phyloP scores from a whole-genome alignment of 345 rosid species.

The Acer negundo region DNA sequence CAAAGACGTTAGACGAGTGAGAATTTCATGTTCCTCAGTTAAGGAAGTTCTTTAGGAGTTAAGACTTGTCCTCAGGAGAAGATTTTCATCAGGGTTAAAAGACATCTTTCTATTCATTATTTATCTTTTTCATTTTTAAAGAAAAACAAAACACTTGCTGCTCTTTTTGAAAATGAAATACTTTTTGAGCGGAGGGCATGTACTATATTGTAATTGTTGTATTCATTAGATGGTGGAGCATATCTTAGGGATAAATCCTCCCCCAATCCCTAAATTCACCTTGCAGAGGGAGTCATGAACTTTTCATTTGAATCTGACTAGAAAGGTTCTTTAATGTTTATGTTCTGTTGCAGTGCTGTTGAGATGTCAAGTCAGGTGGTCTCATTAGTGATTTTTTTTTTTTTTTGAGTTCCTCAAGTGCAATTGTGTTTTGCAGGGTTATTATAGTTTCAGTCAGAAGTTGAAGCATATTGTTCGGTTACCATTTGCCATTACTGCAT shows the following conservation, averaged over 20 bases:
- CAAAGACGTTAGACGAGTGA: not conserved
- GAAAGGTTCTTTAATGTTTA: not conserved
- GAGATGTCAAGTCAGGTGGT: not conserved
- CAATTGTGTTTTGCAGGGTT: conserved; percentile 58
- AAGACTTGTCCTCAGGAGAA: not conserved
- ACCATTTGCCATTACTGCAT: conserved; percentile 84
- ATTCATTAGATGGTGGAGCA: not conserved
- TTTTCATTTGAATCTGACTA: not conserved
- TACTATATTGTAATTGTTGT: not conserved
- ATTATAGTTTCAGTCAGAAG: conserved; percentile 97
- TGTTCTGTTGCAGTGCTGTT: not conserved
- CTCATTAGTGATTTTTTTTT: not conserved
- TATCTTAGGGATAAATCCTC: not conserved
- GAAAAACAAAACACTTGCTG: not conserved
- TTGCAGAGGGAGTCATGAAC: not conserved
- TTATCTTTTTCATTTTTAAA: not conserved
- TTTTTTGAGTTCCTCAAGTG: conserved; percentile 11
- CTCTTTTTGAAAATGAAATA: conserved; percentile 5
- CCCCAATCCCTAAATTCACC: conserved; percentile 2
- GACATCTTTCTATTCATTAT: not conserved
- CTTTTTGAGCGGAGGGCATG: conserved; percentile 3
- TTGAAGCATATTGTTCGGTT: conserved; percentile 92
- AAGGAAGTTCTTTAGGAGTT: not conserved
- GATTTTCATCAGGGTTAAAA: not conserved
- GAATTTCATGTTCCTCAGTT: not conserved